Evolutionary conservation across 2,329 filamentous ascomycete species (phyloP).

Genomic region (Hymenoscyphus occultus): DNA sequence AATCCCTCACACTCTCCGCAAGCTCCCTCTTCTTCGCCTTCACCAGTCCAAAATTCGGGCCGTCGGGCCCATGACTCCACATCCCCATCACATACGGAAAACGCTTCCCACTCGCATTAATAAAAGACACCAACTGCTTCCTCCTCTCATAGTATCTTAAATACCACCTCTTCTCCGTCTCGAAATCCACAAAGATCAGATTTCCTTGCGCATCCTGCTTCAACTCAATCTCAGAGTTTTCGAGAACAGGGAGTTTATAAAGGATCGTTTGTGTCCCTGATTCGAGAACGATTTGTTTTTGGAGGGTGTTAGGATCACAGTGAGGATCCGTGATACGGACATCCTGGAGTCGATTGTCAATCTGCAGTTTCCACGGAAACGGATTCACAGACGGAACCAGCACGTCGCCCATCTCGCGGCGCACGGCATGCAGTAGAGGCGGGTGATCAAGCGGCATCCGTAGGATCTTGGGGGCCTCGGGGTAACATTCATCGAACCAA

Average conservation of each 20-base stretch:
- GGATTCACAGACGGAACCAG: not conserved
- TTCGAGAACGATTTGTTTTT: not conserved
- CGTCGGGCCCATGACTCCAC: not conserved
- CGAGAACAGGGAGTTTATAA: not conserved
- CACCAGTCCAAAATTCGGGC: conserved; percentile 3
- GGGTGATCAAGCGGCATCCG: conserved; percentile 14
- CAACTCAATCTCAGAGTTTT: not conserved
- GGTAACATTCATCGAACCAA: conserved; percentile 7
- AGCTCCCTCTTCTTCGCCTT: conserved; percentile 13
- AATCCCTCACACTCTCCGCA: not conserved
- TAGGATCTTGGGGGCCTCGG: not conserved
- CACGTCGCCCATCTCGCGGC: conserved; percentile 6
- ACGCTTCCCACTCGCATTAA: not conserved
- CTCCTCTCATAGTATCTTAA: not conserved
- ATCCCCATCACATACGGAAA: not conserved
- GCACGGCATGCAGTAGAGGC: conserved; percentile 11
- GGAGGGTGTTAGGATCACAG: not conserved
- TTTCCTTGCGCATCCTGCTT: not conserved
- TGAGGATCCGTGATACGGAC: not conserved
- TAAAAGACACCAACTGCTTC: not conserved
- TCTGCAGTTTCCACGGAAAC: conserved; percentile 13
- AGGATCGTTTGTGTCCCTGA: not conserved
- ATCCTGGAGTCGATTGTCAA: not conserved
- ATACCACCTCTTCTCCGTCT: conserved; percentile 5
- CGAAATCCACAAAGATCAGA: not conserved